Conservation (phyloP, 1,139 yeast genomes). For the Debaryomyces robertsiae region DNA sequence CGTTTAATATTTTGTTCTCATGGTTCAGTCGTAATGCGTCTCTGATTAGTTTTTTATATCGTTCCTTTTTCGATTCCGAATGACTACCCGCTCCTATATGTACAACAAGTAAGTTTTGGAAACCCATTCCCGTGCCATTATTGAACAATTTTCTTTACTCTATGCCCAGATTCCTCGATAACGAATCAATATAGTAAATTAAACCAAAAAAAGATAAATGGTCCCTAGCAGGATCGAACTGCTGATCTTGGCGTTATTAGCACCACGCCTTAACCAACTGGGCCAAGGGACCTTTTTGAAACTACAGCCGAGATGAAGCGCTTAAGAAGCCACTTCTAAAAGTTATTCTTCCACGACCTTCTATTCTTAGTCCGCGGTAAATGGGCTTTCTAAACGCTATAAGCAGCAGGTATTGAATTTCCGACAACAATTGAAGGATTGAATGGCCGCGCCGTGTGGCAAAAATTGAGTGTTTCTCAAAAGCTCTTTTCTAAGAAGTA, state of each 20-base stretch:
- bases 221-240: conserved; percentile 88
- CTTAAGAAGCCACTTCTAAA: neutral
- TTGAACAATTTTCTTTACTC: neutral
- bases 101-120: conserved; percentile 19
- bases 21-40: conserved; percentile 20
- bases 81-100: conserved; percentile 49
- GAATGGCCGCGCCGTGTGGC: no score
- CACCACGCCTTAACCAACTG: conserved; percentile 92
- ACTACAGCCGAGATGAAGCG: neutral
- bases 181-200: no score
- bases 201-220: conserved; percentile 34
- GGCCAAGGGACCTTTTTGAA: conserved; percentile 70
- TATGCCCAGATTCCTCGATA: no score
- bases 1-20: conserved; percentile 15
- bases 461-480: no score
- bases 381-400: no score
- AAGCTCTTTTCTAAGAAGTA: no score
- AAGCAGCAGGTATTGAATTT: no score
- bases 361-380: no score
- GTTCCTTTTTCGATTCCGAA: conserved; percentile 16
- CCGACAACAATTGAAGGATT: no score
- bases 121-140: conserved; percentile 1
- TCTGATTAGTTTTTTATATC: conserved; percentile 27
- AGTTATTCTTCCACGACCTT: no score
- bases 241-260: conserved; percentile 85